phyloP scores from a whole-genome alignment of 1,139 yeast genomes.

The Arxiozyma telluris region DNA sequence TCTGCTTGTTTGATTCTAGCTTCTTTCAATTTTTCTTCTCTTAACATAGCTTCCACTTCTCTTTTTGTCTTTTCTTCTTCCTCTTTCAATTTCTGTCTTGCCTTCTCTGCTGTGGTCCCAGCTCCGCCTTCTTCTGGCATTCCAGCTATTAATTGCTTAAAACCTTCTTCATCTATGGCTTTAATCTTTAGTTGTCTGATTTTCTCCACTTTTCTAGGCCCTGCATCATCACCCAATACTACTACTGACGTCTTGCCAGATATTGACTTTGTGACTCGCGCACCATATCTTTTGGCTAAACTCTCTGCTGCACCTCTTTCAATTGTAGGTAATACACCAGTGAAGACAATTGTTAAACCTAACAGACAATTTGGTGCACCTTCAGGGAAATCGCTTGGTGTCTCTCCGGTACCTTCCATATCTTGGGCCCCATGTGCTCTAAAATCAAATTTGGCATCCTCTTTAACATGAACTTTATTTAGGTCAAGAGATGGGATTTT shows the following conservation, averaged over 20 bases:
- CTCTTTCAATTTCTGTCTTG: constrained; percentile 56
- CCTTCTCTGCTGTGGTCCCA: constrained; percentile 66
- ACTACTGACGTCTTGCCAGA: constrained; percentile 81
- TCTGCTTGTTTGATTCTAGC: constrained; percentile 20
- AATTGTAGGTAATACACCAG: constrained; percentile 76
- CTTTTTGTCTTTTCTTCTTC: constrained; percentile 49
- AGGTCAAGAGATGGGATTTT: constrained; percentile 29
- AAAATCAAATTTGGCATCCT: constrained; percentile 23
- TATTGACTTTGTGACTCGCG: constrained; percentile 82
- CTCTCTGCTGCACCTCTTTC: constrained; percentile 70
- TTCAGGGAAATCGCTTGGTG: constrained; percentile 39
- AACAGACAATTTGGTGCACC: constrained; percentile 77
- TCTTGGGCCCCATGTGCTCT: constrained; percentile 8
- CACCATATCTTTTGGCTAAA: constrained; percentile 80
- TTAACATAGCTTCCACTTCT: constrained; percentile 43
- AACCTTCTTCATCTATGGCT: constrained; percentile 82
- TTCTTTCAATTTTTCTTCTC: constrained; percentile 30
- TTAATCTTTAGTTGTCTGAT: constrained; percentile 66
- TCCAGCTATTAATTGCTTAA: constrained; percentile 55
- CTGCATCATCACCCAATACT: constrained; percentile 92
- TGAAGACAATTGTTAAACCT: constrained; percentile 86
- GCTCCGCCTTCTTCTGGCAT: constrained; percentile 95
- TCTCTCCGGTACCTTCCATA: constrained; percentile 10
- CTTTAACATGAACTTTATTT: constrained; percentile 27
- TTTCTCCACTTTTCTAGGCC: constrained; percentile 85